Conservation (phyloP, 768 basidiomycete species). For the Ramaria sp. region DNA sequence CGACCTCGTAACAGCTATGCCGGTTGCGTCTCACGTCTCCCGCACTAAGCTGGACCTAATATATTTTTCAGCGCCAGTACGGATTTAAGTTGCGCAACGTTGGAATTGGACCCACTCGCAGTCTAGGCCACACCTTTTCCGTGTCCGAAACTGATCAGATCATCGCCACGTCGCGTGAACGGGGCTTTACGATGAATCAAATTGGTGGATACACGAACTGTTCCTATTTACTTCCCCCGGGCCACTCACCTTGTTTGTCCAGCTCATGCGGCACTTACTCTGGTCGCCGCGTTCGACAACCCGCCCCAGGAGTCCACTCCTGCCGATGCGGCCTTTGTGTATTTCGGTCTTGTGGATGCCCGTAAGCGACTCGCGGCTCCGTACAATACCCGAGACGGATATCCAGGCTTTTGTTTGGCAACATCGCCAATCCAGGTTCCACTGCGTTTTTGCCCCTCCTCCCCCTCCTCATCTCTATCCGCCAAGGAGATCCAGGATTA, state of each 20-base stretch:
- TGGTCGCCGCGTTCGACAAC: slow-evolving; percentile 14
- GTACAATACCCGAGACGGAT: slow-evolving; percentile 6
- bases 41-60: background rate
- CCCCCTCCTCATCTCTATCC: background rate
- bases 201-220: background rate
- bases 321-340: slow-evolving; percentile 10
- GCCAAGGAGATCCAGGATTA: background rate
- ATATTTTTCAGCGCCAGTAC: background rate
- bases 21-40: background rate
- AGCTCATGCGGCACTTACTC: slow-evolving; percentile 17
- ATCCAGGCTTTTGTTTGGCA: slow-evolving; percentile 14
- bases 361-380: slow-evolving; percentile 13
- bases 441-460: slow-evolving; percentile 13
- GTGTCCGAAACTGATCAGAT: slow-evolving; percentile 11
- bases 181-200: slow-evolving; percentile 7
- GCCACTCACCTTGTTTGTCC: background rate
- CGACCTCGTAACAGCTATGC: background rate
- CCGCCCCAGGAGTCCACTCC: slow-evolving; percentile 10
- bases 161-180: background rate
- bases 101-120: background rate
- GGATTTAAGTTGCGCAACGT: background rate
- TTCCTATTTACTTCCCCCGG: background rate
- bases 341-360: slow-evolving; percentile 14
- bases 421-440: slow-evolving; percentile 12
- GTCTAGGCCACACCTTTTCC: slow-evolving; percentile 12